Percentiles rank a stretch among this genome's conserved stretches.
Conservation (phyloP, 73 alveolate species). For the Paramecium pentaurelia region DNA sequence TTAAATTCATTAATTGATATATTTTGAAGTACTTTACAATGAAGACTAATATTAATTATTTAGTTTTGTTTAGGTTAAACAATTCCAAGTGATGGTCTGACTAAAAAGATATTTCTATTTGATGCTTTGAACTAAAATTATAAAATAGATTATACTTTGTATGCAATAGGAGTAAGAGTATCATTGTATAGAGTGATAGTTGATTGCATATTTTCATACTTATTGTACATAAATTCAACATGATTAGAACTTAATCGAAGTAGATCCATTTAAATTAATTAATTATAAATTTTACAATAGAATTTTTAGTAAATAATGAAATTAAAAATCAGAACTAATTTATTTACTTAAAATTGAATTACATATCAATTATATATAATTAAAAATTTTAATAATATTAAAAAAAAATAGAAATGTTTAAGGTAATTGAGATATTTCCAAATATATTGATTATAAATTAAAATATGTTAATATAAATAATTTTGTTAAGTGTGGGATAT, state of each 20-base stretch:
- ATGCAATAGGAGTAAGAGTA: background rate
- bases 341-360: too few species aligned
- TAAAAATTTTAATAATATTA: background rate
- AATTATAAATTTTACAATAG: background rate
- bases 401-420: background rate
- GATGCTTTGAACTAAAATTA: background rate
- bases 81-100: background rate
- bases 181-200: background rate
- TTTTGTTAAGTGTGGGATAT: background rate
- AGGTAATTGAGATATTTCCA: background rate
- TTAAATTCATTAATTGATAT: background rate
- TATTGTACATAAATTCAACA: background rate
- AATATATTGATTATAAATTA: background rate
- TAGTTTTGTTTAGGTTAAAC: background rate
- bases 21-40: background rate
- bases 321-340: background rate
- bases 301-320: background rate
- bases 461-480: background rate
- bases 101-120: background rate
- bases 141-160: background rate
- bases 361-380: background rate
- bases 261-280: background rate
- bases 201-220: background rate
- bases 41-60: background rate
- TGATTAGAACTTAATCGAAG: background rate